phyloP scores from a whole-genome alignment of 2,329 filamentous ascomycete species.

The Cryphonectria parasitica region DNA sequence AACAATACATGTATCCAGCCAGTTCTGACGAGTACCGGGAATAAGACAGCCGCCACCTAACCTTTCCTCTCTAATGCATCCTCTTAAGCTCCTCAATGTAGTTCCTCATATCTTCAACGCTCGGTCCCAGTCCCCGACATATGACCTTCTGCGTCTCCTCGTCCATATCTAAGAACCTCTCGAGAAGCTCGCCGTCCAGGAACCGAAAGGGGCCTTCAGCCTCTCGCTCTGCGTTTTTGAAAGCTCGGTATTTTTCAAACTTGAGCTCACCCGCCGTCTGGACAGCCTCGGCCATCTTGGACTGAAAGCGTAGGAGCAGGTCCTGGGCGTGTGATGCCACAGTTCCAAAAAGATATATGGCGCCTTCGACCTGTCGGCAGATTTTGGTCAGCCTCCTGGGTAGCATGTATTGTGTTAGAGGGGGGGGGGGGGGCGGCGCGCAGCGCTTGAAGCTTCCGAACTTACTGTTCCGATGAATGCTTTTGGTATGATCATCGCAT shows the following conservation, averaged over 20 bases:
- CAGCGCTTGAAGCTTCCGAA: conserved; percentile 20
- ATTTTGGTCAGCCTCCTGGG: conserved; percentile 30
- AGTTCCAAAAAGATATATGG: conserved; percentile 85
- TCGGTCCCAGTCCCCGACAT: conserved; percentile 60
- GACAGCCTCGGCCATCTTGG: conserved; percentile 67
- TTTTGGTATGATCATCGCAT: conserved; percentile 73
- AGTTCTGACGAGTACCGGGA: no score
- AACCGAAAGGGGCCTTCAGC: conserved; percentile 82
- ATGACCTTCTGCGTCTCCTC: conserved; percentile 59
- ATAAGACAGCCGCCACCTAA: background rate
- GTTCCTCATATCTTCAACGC: conserved; percentile 65
- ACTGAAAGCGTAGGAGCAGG: conserved; percentile 81
- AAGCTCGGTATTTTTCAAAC: conserved; percentile 82
- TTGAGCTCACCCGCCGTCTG: conserved; percentile 72
- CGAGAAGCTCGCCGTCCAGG: conserved; percentile 89
- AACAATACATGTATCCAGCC: background rate
- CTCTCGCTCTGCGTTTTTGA: conserved; percentile 71
- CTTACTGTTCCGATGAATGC: conserved; percentile 90
- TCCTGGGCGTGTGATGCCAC: conserved; percentile 76
- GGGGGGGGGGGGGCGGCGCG: no score
- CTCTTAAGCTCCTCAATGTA: conserved; percentile 65
- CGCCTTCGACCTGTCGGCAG: conserved; percentile 74
- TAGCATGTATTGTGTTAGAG: background rate
- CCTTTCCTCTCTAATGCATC: conserved; percentile 53
- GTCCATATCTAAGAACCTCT: conserved; percentile 76